Evolutionary conservation across 495 filamentous ascomycete genomes (phyloP).

Genomic region (Penicillium manginii): DNA sequence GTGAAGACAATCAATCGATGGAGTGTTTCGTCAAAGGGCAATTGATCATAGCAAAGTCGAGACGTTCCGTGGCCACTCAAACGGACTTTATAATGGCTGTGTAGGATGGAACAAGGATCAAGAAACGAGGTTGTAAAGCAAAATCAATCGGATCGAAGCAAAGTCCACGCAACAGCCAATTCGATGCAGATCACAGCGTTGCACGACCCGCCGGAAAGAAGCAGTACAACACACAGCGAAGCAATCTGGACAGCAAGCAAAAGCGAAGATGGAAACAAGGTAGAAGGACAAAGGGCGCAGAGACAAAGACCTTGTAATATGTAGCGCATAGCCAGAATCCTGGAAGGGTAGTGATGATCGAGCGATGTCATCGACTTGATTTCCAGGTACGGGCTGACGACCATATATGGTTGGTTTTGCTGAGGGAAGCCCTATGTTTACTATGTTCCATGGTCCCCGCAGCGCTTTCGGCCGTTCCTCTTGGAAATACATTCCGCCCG

Average conservation of each 20-base stretch:
- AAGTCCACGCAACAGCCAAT: conserved; percentile 3
- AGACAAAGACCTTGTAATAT: conserved; percentile 21
- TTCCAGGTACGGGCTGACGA: conserved; percentile 5
- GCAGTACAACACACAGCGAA: not conserved
- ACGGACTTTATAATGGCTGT: not conserved
- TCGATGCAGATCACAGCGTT: conserved; percentile 1
- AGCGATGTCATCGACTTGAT: conserved; percentile 29
- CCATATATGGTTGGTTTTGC: not conserved
- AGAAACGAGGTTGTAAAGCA: not conserved
- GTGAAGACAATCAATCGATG: not conserved
- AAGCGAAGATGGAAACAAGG: conserved; percentile 1
- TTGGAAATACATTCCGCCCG: conserved; percentile 24
- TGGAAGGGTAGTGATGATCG: conserved; percentile 21
- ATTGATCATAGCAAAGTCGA: not conserved
- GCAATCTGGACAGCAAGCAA: conserved; percentile 5
- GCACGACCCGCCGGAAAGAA: not conserved
- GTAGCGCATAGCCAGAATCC: conserved; percentile 19
- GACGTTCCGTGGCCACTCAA: not conserved
- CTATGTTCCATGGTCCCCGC: conserved; percentile 14
- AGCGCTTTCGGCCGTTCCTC: conserved; percentile 13
- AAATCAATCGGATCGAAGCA: not conserved
- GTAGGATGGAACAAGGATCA: not conserved
- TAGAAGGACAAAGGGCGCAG: not conserved
- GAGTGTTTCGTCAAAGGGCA: not conserved
- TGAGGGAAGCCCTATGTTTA: conserved; percentile 5